These are phyloP conservation scores for Barnettozyma vustinii DNA, from an alignment of 805 yeast genomes.

Conservation along the genomic window DNA sequence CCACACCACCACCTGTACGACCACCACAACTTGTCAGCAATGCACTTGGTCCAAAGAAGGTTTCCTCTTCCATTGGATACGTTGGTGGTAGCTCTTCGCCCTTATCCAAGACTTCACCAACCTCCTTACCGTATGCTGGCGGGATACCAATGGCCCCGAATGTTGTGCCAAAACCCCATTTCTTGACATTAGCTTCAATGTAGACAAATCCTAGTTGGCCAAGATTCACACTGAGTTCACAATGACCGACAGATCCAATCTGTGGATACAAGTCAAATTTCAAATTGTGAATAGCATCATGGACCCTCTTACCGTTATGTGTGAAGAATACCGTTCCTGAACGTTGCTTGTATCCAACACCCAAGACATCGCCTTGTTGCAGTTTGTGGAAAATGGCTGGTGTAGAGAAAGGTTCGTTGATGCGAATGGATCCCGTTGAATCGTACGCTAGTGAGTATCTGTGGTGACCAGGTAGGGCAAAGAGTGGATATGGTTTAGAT, in stretches of 20 bases:
- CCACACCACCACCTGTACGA: neutral
- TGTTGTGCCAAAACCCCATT: conserved; percentile 64
- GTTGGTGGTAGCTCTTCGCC: conserved; percentile 72
- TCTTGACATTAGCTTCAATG: conserved; percentile 79
- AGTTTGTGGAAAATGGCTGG: conserved; percentile 37
- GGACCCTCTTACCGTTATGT: conserved; percentile 82
- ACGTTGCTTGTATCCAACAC: conserved; percentile 80
- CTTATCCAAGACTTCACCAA: conserved; percentile 47
- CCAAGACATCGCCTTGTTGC: conserved; percentile 86
- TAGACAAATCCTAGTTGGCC: conserved; percentile 79
- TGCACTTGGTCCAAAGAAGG: conserved; percentile 49
- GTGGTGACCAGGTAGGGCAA: conserved; percentile 69
- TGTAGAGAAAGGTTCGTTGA: conserved; percentile 54
- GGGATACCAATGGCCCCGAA: conserved; percentile 41
- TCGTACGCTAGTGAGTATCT: conserved; percentile 70
- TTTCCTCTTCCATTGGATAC: conserved; percentile 58
- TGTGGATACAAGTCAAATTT: conserved; percentile 39
- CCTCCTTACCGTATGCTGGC: conserved; percentile 38
- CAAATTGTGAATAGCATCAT: conserved; percentile 73
- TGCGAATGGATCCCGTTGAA: conserved; percentile 62
- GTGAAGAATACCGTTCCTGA: conserved; percentile 88
- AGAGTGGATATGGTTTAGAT: conserved; percentile 70
- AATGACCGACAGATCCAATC: conserved; percentile 34
- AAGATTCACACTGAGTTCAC: conserved; percentile 47
- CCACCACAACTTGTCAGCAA: conserved; percentile 5